Evolutionary conservation across 1,284 basidiomycete genomes (phyloP).

Genomic region (Austroboletus niveus): DNA sequence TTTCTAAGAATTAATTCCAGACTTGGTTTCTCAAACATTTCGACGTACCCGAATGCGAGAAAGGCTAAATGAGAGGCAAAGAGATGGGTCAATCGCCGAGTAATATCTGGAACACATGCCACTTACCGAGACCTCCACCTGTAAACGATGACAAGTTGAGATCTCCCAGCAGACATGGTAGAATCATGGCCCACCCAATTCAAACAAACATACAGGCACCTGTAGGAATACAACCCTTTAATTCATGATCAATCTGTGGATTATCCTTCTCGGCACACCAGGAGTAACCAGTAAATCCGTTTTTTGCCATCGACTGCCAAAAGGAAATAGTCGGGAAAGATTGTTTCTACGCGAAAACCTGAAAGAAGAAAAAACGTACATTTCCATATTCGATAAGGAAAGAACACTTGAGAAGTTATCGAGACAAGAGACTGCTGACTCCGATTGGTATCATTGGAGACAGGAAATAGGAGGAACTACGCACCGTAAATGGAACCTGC

Average conservation of each 20-base stretch:
- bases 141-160: neutral
- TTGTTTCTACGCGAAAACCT: too few species aligned
- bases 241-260: too few species aligned
- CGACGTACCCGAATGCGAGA: conserved; percentile 3
- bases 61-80: neutral
- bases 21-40: neutral
- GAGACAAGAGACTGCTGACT: neutral
- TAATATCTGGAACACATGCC: too few species aligned
- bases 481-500: conserved; percentile 1
- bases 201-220: conserved; percentile 5
- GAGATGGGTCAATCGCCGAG: neutral
- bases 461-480: neutral
- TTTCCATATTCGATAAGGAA: conserved; percentile 7
- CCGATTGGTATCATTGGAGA: neutral
- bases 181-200: conserved; percentile 2
- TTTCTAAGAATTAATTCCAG: neutral
- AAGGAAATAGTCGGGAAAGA: neutral
- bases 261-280: neutral
- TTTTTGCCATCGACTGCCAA: neutral
- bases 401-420: conserved; percentile 3
- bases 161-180: neutral
- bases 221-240: neutral
- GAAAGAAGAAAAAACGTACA: conserved; percentile 1
- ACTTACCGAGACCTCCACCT: conserved; percentile 8
- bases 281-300: conserved; percentile 2